Conservation (phyloP, 1,139 yeast genomes). For the Suhomyces yuchorum region DNA sequence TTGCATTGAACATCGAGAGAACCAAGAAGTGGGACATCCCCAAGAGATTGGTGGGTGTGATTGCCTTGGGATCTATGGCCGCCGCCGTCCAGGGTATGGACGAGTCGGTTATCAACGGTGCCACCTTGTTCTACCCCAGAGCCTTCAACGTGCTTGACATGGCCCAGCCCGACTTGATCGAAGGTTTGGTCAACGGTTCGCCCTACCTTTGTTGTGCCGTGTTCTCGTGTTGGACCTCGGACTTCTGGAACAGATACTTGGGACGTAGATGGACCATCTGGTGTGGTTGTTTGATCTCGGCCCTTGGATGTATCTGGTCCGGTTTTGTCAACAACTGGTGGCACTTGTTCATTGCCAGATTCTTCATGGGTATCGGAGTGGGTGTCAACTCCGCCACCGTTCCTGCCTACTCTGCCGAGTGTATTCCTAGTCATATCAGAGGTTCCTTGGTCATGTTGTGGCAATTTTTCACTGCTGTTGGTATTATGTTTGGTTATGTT, state of each 20-base stretch:
- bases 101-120: constrained; percentile 85
- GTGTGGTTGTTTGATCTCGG: constrained; percentile 65
- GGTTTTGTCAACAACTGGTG: constrained; percentile 75
- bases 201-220: constrained; percentile 78
- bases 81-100: constrained; percentile 96
- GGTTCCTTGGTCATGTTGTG: constrained; percentile 86
- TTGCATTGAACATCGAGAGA: constrained; percentile 53
- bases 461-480: constrained; percentile 89
- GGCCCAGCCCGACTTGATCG: constrained; percentile 62
- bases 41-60: constrained; percentile 56
- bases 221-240: constrained; percentile 74
- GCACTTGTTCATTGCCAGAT: constrained; percentile 73
- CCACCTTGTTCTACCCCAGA: constrained; percentile 67
- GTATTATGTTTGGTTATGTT: constrained; percentile 80
- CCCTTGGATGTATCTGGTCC: constrained; percentile 73
- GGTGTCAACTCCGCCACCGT: constrained; percentile 83
- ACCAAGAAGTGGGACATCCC: constrained; percentile 73
- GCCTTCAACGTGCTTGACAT: constrained; percentile 41
- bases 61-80: constrained; percentile 79
- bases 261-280: constrained; percentile 80
- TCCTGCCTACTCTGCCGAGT: constrained; percentile 81
- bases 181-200: constrained; percentile 77
- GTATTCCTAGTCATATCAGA: constrained; percentile 73
- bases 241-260: constrained; percentile 58
- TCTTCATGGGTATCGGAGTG: constrained; percentile 73